Evolutionary conservation across 2,329 filamentous ascomycete species (phyloP), one percentile per base, ranked within the genome.

Genomic region (Aphanocladium album): DNA sequence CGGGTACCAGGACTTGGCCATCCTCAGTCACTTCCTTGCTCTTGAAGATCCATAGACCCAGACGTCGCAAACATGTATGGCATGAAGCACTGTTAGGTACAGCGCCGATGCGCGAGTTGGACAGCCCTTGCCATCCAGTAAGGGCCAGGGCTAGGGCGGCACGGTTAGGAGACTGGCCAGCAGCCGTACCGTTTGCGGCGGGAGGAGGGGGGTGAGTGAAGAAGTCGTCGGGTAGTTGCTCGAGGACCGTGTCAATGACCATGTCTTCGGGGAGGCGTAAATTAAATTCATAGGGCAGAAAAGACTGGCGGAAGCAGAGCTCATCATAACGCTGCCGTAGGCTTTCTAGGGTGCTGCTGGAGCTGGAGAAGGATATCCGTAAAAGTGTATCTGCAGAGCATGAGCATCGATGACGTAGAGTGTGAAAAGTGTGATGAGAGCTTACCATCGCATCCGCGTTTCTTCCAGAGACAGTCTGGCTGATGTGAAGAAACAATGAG

Each of bases 21-120:
- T 76, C 73, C 1, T 78, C 76, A 61, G 84, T 81, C 33, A 89
- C 82, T 67, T 85, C 83, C 73, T 88, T 92, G 72, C 87, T 88
- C 69, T 87, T 89, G 72, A 96, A 98, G 79, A 99, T 89, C 95
- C 95, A 99, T 2, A 99, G 80, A 0, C 95, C 95, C 0, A 98
- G 80, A 1, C 93, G 86, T 62, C 95, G 87, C 69, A 96, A 89
- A 71, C 95, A 99, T 21, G 91, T 90, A 62, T 88, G 83, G 73
- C 95, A 99, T 5, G 86, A 87, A 6, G 90, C 87, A 17, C 93
- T 84, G 62, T 91, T 89, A 45, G 88, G 85, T 23, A 89, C 84
- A 1, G 85, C 74, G 70, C 87, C 73, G 68, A 86, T 75, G 70
- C 80, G 75, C 14, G 76, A 64, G 65, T 84, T 81, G 7, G 75